Evolutionary conservation across 257 asterid species (phyloP).

Genomic region (Plantago elongata): DNA sequence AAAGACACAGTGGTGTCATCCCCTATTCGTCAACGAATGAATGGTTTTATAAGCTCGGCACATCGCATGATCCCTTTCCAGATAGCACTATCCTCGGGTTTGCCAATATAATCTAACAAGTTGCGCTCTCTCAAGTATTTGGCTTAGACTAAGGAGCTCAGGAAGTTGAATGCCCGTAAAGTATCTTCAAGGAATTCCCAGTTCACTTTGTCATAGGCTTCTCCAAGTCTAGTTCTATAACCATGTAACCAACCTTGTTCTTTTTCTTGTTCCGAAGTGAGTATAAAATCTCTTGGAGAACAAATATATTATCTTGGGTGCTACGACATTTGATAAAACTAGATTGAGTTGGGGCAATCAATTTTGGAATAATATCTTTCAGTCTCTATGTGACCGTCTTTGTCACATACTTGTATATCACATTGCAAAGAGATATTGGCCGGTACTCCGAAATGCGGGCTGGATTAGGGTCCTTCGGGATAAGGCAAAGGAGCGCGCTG

Average conservation of each 20-base stretch:
- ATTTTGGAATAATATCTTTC: not conserved
- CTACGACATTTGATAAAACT: not conserved
- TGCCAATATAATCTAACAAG: not conserved
- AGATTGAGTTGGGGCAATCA: not conserved
- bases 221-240: not conserved
- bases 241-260: no score
- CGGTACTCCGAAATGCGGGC: no score
- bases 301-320: not conserved
- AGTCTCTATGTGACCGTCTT: not conserved
- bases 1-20: not conserved
- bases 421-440: not conserved
- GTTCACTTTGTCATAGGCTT: not conserved
- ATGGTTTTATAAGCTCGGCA: not conserved
- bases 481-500: not conserved
- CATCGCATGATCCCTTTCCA: no score
- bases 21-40: not conserved
- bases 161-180: not conserved
- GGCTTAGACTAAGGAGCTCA: not conserved
- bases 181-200: constrained; percentile 3
- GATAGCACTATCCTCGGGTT: not conserved
- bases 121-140: not conserved
- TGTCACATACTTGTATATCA: not conserved
- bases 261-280: no score
- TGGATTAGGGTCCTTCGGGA: no score
- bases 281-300: no score